Conservation (phyloP, 306 rosid species). For the Oxytropis ochrocephala region DNA sequence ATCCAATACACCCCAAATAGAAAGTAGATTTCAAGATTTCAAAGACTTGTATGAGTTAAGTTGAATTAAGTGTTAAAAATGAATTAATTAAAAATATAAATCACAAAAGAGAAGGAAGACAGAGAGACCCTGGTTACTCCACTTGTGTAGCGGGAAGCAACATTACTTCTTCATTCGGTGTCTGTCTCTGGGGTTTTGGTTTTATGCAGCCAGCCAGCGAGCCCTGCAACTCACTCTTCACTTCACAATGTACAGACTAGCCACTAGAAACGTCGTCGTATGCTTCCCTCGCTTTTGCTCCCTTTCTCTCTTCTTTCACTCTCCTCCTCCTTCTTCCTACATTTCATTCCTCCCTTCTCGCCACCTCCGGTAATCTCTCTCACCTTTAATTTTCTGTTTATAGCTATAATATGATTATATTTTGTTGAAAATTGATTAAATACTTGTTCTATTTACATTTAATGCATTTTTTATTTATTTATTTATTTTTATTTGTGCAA, state of each 20-base stretch:
- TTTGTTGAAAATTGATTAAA: background rate
- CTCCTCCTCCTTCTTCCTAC: slow-evolving; percentile 24
- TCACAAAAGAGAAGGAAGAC: background rate
- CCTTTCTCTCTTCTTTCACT: slow-evolving; percentile 36
- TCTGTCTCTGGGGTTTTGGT: background rate
- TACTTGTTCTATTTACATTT: background rate
- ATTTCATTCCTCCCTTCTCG: slow-evolving; percentile 42
- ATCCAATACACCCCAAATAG: too few species aligned
- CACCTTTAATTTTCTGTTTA: background rate
- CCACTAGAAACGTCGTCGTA: slow-evolving; percentile 50
- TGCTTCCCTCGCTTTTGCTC: slow-evolving; percentile 50
- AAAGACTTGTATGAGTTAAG: too few species aligned
- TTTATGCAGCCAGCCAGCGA: background rate
- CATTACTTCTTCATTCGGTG: background rate
- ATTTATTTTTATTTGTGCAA: background rate
- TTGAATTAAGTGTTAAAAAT: too few species aligned
- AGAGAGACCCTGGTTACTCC: background rate
- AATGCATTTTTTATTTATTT: background rate
- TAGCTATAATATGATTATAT: background rate
- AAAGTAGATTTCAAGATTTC: too few species aligned
- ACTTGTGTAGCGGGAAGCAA: background rate
- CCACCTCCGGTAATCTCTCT: slow-evolving; percentile 40
- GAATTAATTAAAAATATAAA: too few species aligned
- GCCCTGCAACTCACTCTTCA: background rate
- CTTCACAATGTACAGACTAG: slow-evolving; percentile 46